Evolutionary conservation across 108 stramenopile genomes (phyloP).

Genomic region (Skeletonema costatum): DNA sequence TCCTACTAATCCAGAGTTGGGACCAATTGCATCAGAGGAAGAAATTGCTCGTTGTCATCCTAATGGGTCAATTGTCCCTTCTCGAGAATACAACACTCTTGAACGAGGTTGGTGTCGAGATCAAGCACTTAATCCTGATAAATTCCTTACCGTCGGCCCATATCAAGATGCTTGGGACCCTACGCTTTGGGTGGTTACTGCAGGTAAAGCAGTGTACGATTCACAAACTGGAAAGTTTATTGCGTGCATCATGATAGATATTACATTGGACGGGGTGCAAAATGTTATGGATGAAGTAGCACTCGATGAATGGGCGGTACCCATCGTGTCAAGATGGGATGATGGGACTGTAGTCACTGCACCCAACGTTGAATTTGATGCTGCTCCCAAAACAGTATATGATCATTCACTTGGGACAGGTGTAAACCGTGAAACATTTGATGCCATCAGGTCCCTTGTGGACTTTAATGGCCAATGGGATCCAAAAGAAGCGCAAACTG

Average conservation of each 20-base stretch:
- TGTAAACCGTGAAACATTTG: conserved; percentile 10
- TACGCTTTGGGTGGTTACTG: conserved; percentile 34
- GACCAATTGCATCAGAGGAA: conserved; percentile 49
- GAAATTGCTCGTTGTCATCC: conserved; percentile 54
- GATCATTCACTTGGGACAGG: conserved; percentile 6
- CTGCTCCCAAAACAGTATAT: conserved; percentile 11
- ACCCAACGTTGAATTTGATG: conserved; percentile 5
- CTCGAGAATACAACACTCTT: conserved; percentile 56
- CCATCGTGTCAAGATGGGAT: conserved; percentile 40
- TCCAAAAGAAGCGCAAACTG: conserved; percentile 17
- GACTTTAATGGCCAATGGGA: conserved; percentile 12
- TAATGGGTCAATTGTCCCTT: conserved; percentile 29
- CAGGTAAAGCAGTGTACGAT: conserved; percentile 50
- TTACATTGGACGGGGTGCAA: conserved; percentile 25
- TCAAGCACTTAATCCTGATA: conserved; percentile 44
- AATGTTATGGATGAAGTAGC: conserved; percentile 32
- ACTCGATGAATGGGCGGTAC: conserved; percentile 14
- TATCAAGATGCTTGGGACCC: conserved; percentile 29
- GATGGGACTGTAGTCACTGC: conserved; percentile 30
- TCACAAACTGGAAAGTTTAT: conserved; percentile 48
- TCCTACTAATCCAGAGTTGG: conserved; percentile 19
- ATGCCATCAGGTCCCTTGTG: conserved; percentile 17
- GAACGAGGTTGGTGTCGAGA: conserved; percentile 64
- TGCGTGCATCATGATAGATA: conserved; percentile 45
- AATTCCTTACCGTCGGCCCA: conserved; percentile 36